Conservation (phyloP, 179 eudicot species). For the Sideroxylon spinosum region DNA sequence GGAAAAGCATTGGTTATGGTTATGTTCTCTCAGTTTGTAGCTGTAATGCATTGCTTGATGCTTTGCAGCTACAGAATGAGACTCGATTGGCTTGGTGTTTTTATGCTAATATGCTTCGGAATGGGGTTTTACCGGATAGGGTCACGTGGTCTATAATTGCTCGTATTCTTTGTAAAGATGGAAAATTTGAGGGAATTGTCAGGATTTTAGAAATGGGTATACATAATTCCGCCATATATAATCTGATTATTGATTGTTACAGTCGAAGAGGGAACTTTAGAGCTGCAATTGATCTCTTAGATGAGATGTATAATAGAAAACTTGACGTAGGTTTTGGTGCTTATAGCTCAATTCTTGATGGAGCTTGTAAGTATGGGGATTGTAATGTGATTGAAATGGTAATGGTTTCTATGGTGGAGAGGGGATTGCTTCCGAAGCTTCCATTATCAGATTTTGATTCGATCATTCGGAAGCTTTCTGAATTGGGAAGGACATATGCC, state of each 20-base stretch:
- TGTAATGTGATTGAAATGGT: conserved; percentile 32
- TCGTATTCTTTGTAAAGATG: conserved; percentile 47
- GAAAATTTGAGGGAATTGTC: conserved; percentile 49
- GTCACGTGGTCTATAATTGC: conserved; percentile 58
- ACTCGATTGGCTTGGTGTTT: conserved; percentile 49
- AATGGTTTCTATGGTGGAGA: conserved; percentile 43
- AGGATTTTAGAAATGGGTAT: conserved; percentile 53
- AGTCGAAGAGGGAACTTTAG: conserved; percentile 54
- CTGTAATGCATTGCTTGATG: conserved; percentile 56
- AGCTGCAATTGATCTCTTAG: conserved; percentile 47
- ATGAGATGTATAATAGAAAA: conserved; percentile 40
- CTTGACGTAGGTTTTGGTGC: conserved; percentile 52
- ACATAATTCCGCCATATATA: conserved; percentile 36
- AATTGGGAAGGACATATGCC: conserved; percentile 55
- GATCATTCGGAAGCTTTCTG: conserved; percentile 57
- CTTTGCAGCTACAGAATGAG: conserved; percentile 42
- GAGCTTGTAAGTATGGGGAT: conserved; percentile 56
- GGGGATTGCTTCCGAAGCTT: conserved; percentile 34
- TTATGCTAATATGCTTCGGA: conserved; percentile 57
- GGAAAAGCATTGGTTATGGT: conserved; percentile 25
- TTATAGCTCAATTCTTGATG: conserved; percentile 73
- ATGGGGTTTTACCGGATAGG: conserved; percentile 37
- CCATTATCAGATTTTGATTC: conserved; percentile 36
- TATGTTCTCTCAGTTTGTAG: conserved; percentile 35
- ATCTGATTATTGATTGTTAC: conserved; percentile 51